Evolutionary conservation across 2,329 filamentous ascomycete genomes (phyloP).

Genomic region (Neurospora sp.): DNA sequence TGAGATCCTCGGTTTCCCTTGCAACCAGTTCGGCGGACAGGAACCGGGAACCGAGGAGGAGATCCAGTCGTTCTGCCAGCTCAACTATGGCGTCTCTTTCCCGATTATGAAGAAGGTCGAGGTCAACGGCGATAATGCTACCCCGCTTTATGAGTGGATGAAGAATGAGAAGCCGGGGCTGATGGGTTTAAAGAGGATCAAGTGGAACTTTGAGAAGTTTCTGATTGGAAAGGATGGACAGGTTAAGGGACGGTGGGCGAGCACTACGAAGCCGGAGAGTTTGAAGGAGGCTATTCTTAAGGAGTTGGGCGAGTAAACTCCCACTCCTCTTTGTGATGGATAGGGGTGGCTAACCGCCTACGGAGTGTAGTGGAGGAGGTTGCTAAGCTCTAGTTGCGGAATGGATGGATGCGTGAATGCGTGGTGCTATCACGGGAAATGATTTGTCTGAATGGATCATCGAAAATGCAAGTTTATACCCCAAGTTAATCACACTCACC

Average conservation of each 20-base stretch:
- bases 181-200: slow-evolving; percentile 79
- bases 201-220: slow-evolving; percentile 99
- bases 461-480: neutral
- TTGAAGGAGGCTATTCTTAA: slow-evolving; percentile 68
- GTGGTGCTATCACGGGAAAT: neutral
- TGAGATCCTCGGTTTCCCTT: slow-evolving; percentile 87
- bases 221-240: slow-evolving; percentile 76
- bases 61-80: slow-evolving; percentile 74
- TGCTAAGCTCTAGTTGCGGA: neutral
- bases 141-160: slow-evolving; percentile 71
- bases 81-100: slow-evolving; percentile 92
- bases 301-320: slow-evolving; percentile 51
- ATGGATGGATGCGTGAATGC: neutral
- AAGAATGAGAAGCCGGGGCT: slow-evolving; percentile 68
- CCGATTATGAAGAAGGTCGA: slow-evolving; percentile 87
- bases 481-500: neutral
- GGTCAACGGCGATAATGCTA: slow-evolving; percentile 78
- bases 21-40: slow-evolving; percentile 93
- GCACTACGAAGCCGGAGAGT: slow-evolving; percentile 73
- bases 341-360: neutral
- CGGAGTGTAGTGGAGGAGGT: neutral
- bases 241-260: slow-evolving; percentile 80
- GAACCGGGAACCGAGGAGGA: slow-evolving; percentile 78
- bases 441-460: neutral
- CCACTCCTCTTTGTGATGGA: slow-evolving; percentile 18